Conservation (phyloP, 345 rosid genomes). For the Erodium maritimum region DNA sequence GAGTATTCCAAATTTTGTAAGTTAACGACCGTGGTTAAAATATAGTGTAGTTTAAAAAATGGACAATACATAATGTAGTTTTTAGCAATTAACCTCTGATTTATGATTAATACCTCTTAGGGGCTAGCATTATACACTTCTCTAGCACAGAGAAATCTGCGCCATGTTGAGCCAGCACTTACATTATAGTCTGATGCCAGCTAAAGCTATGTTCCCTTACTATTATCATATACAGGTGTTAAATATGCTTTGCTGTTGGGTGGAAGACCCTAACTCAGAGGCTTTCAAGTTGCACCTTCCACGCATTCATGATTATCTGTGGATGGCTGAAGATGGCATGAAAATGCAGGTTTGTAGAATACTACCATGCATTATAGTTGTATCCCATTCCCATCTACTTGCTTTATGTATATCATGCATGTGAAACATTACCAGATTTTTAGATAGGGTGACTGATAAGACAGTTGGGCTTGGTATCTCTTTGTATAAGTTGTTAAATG, state of each 20-base stretch:
- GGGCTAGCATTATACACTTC: neutral
- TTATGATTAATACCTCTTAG: neutral
- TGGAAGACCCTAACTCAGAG: constrained; percentile 92
- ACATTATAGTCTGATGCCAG: constrained; percentile 6
- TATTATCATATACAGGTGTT: constrained; percentile 44
- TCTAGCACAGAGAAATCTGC: neutral
- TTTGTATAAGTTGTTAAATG: neutral
- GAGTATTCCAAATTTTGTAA: too few relatives aligned
- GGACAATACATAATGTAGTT: too few relatives aligned
- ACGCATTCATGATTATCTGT: constrained; percentile 70
- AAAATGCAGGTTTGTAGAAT: constrained; percentile 72
- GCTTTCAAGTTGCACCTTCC: constrained; percentile 89
- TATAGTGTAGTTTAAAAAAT: too few relatives aligned
- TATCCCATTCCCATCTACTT: neutral
- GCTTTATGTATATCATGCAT: neutral
- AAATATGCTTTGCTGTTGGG: constrained; percentile 99
- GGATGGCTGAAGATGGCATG: constrained; percentile 99
- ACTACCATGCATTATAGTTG: constrained; percentile 1
- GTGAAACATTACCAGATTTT: neutral
- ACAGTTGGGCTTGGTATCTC: neutral
- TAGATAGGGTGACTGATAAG: neutral
- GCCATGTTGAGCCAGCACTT: neutral
- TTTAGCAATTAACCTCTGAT: too few relatives aligned
- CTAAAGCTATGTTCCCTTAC: constrained; percentile 1
- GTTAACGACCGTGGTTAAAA: too few relatives aligned